These are phyloP conservation scores for Aspergillus sp. DNA, from an alignment of 2,329 filamentous ascomycete genomes.

Conservation along the genomic window DNA sequence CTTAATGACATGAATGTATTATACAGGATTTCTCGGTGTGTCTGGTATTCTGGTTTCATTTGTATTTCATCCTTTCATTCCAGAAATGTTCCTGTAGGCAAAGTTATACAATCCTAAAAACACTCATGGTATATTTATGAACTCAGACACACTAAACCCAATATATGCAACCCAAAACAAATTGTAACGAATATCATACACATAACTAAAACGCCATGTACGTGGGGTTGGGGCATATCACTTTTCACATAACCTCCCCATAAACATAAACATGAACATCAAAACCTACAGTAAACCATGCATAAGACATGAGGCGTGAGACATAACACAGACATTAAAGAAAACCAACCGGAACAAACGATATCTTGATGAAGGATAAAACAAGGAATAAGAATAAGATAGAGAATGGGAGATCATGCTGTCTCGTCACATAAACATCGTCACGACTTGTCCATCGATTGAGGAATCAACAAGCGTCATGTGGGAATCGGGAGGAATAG, in stretches of 20 bases:
- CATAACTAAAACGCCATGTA: background rate
- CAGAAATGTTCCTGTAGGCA: too few relatives aligned
- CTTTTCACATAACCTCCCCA: background rate
- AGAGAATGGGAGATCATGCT: background rate
- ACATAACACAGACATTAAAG: background rate
- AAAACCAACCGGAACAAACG: background rate
- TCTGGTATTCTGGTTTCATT: background rate
- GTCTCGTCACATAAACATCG: background rate
- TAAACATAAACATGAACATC: background rate
- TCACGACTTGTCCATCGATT: too few relatives aligned
- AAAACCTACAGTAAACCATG: background rate
- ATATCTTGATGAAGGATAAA: background rate
- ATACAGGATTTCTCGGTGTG: background rate
- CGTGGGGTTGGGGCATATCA: background rate
- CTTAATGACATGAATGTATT: conserved; percentile 1
- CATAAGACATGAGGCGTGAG: background rate
- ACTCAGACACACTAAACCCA: background rate
- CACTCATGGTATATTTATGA: background rate
- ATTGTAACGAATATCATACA: background rate
- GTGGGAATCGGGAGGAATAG: too few relatives aligned
- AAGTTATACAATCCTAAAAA: too few relatives aligned
- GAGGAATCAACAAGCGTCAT: too few relatives aligned
- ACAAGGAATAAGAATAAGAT: background rate
- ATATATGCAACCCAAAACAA: background rate
- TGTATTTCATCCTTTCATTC: background rate